Evolutionary conservation across 257 asterid species (phyloP), one percentile per base, ranked within the genome.

Genomic region (Ophiorrhiza pumila): DNA sequence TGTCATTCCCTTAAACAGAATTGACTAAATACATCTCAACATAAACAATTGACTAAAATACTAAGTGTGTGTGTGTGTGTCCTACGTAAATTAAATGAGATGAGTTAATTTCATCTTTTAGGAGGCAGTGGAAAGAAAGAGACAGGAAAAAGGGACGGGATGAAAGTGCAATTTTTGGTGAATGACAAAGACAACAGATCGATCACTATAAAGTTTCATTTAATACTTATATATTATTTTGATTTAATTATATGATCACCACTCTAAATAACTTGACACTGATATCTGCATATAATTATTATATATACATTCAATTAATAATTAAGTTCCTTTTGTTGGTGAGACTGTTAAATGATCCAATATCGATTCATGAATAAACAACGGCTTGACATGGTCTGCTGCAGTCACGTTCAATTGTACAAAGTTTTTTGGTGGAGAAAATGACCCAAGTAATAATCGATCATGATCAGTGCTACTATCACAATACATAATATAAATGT

Each of bases 101-200:
- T 41, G 69, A 64, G 34, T 17, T n/a, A n/a, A n/a, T n/a, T 20
- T 61, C 67, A 71, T 53, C 29, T 42, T 32, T 37, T 49, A 52
- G 52, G 35, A 2, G 69, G 20, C 39, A 62, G 18, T 13, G 62
- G 74, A 64, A 29, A 43, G 57, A 49, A 49, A 64, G 22, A 32
- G 42, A 35, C 57, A 45, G 77, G 15, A 65, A 77, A 45, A 34
- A 31, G 14, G 70, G 65, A 53, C 29, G 35, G 3, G 14, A 56
- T 55, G 58, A 32, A 72, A 60, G 1, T 29, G 32, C 61, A 65
- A 66, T 69, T 34, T 69, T 34, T 25, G 73, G 72, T 60, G 57
- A 31, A 35, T 17, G 81, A 76, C 76, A 76, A 73, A 53, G 73
- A 76, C 66, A 39, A 22, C 70, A 71, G 47, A 31, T 69, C 58